Percentiles rank a stretch among this genome's conserved stretches.
These are phyloP conservation scores for Penicillium crystallinum DNA, from an alignment of 495 filamentous ascomycete genomes.

Conservation along the genomic window DNA sequence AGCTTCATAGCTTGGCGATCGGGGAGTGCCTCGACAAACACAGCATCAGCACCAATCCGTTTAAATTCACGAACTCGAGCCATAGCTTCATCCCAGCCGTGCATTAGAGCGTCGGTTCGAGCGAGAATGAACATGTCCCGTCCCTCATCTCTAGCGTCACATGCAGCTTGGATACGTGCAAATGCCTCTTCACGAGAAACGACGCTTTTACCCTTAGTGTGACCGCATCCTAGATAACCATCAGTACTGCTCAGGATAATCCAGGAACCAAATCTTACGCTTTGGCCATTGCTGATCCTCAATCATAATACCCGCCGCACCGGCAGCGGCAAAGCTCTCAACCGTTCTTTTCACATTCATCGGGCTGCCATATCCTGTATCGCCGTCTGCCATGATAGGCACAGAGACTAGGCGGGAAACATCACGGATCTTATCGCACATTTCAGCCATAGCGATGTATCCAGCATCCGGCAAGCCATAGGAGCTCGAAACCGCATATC, in stretches of 20 bases:
- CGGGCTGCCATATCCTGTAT: constrained; percentile 40
- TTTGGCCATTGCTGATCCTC: constrained; percentile 42
- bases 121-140: constrained; percentile 40
- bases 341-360: constrained; percentile 38
- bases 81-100: constrained; percentile 37
- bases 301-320: constrained; percentile 39
- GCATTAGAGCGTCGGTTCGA: constrained; percentile 34
- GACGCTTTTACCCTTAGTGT: constrained; percentile 41
- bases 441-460: constrained; percentile 41
- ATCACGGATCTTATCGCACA: constrained; percentile 40
- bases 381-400: constrained; percentile 39
- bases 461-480: constrained; percentile 40
- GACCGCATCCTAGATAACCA: constrained; percentile 35
- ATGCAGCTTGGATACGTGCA: constrained; percentile 36
- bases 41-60: constrained; percentile 32
- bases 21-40: constrained; percentile 41
- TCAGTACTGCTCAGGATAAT: neutral
- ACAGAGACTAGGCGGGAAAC: constrained; percentile 28
- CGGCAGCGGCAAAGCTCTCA: constrained; percentile 27
- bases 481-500: constrained; percentile 30
- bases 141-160: constrained; percentile 38
- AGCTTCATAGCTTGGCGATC: constrained; percentile 34
- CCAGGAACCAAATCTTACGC: constrained; percentile 7
- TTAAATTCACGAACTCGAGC: constrained; percentile 33
- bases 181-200: constrained; percentile 39